Evolutionary conservation across 805 yeast genomes (phyloP).

Genomic region (Lipomyces spencermartinsiae): DNA sequence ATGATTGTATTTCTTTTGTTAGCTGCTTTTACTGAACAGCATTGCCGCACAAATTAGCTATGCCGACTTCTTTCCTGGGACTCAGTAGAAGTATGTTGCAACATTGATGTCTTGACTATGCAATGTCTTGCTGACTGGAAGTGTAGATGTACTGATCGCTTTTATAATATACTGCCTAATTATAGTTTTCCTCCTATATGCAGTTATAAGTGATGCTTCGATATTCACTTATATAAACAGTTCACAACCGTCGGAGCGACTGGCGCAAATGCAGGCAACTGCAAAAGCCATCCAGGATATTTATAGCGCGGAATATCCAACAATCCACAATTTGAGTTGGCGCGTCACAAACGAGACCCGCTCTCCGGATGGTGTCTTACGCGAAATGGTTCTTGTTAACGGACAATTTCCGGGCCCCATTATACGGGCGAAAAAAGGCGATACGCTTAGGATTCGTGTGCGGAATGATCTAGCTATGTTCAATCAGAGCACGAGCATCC

Average conservation of each 20-base stretch:
- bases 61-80: no score
- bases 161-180: background rate
- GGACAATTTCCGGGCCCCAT: constrained; percentile 60
- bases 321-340: constrained; percentile 20
- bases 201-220: background rate
- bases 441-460: constrained; percentile 48
- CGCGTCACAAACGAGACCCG: background rate
- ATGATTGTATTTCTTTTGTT: no score
- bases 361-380: constrained; percentile 48
- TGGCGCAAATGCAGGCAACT: constrained; percentile 11
- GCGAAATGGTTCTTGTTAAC: constrained; percentile 50
- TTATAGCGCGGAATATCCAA: background rate
- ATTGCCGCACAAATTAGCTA: no score
- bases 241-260: background rate
- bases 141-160: background rate
- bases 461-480: constrained; percentile 46
- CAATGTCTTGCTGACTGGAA: background rate
- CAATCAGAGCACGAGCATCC: constrained; percentile 51
- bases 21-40: no score
- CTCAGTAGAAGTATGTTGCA: no score
- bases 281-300: constrained; percentile 9
- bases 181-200: background rate
- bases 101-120: background rate
- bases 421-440: constrained; percentile 51
- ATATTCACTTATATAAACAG: background rate